Percentiles rank a stretch among this genome's conserved stretches.
phyloP scores from a whole-genome alignment of 352 stramenopile genomes.

The Aphanomyces stellatus region DNA sequence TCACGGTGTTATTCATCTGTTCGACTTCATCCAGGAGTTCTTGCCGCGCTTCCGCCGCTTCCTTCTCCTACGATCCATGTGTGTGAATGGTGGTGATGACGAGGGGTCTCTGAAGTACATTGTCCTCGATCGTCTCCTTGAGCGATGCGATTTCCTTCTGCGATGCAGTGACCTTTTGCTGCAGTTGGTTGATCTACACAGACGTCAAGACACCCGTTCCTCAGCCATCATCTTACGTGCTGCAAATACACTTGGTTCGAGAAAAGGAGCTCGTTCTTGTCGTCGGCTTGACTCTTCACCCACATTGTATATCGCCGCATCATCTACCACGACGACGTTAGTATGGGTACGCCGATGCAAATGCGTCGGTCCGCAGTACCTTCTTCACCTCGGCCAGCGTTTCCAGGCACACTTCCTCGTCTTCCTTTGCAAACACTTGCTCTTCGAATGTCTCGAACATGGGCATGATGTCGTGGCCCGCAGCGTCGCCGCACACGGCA shows the following conservation, averaged over 20 bases:
- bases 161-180: slow-evolving; percentile 3
- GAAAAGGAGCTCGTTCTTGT: background rate
- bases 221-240: background rate
- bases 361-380: background rate
- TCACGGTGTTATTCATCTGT: background rate
- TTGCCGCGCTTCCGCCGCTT: background rate
- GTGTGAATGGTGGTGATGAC: too few species aligned
- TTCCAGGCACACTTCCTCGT: background rate
- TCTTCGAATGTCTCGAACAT: background rate
- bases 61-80: background rate
- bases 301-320: background rate
- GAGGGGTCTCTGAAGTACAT: too few species aligned
- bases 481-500: background rate
- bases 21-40: slow-evolving; percentile 12
- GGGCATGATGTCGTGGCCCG: background rate
- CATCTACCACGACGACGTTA: background rate
- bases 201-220: background rate
- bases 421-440: background rate
- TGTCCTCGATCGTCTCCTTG: too few species aligned
- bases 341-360: too few species aligned
- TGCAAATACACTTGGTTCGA: slow-evolving; percentile 18
- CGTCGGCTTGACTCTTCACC: background rate
- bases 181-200: slow-evolving; percentile 13
- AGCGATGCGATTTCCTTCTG: background rate
- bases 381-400: background rate